These are phyloP conservation scores for Curvularia lunata DNA, from an alignment of 2,329 filamentous ascomycete species.

Conservation along the genomic window DNA sequence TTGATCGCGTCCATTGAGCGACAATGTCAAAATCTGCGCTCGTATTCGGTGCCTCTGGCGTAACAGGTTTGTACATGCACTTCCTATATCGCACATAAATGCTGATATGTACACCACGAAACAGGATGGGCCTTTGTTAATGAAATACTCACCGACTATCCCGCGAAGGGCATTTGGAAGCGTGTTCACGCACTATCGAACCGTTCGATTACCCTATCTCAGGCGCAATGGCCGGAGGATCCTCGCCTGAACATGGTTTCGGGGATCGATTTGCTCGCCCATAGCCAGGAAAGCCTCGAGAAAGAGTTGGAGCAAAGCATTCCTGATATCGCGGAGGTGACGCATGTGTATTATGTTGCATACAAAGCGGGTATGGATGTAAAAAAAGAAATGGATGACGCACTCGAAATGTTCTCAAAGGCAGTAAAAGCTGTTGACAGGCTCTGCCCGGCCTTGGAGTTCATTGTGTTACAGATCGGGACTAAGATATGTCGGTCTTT, in stretches of 20 bases:
- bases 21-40: constrained; percentile 48
- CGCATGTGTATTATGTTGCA: constrained; percentile 55
- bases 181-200: constrained; percentile 53
- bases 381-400: constrained; percentile 50
- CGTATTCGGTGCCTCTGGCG: constrained; percentile 53
- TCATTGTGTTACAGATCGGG: constrained; percentile 39
- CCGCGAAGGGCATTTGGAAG: constrained; percentile 41
- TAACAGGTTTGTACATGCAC: constrained; percentile 22
- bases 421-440: constrained; percentile 44
- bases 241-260: constrained; percentile 51
- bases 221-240: constrained; percentile 50
- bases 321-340: constrained; percentile 48
- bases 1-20: not conserved
- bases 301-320: constrained; percentile 43
- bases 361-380: constrained; percentile 53
- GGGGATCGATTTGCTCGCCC: constrained; percentile 52
- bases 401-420: constrained; percentile 51
- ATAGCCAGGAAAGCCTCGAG: constrained; percentile 50
- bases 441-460: constrained; percentile 31
- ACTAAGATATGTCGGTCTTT: constrained; percentile 45
- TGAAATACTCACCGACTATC: constrained; percentile 49
- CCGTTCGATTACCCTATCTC: constrained; percentile 42
- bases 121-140: constrained; percentile 54
- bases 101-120: not conserved
- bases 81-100: not conserved